Evolutionary conservation across 306 rosid genomes (phyloP).

Genomic region (Sechiopsis laciniata): DNA sequence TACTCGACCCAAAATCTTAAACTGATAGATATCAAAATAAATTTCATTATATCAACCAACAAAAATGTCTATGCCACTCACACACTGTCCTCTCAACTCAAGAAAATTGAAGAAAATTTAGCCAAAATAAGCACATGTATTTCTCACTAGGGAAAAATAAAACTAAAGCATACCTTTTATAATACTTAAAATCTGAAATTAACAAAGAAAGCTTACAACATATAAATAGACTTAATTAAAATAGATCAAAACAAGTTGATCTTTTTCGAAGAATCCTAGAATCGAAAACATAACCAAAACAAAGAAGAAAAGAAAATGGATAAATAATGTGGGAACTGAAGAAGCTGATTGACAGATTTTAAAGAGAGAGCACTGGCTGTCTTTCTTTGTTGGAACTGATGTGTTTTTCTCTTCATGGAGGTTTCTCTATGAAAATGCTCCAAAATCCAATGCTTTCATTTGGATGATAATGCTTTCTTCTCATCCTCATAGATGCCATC

Average conservation of each 20-base stretch:
- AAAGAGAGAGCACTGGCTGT: neutral
- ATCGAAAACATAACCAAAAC: neutral
- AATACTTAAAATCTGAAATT: too few relatives aligned
- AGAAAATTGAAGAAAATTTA: too few relatives aligned
- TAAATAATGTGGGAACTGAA: neutral
- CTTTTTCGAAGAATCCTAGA: neutral
- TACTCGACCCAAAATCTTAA: too few relatives aligned
- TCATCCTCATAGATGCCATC: neutral
- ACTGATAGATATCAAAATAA: too few relatives aligned
- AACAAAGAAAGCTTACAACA: neutral
- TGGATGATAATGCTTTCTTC: neutral
- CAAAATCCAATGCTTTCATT: neutral
- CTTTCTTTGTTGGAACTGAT: neutral
- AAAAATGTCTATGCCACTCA: too few relatives aligned
- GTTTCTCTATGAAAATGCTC: neutral
- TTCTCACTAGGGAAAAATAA: too few relatives aligned
- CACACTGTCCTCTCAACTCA: too few relatives aligned
- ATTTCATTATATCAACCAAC: too few relatives aligned
- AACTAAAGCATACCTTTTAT: too few relatives aligned
- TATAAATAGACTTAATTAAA: neutral
- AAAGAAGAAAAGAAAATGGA: neutral
- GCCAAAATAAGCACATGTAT: too few relatives aligned
- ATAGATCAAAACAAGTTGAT: neutral
- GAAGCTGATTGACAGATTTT: neutral
- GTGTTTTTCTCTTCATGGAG: neutral